Conservation (phyloP, 1,284 basidiomycete species). For the Bondarzewia mesenterica region DNA sequence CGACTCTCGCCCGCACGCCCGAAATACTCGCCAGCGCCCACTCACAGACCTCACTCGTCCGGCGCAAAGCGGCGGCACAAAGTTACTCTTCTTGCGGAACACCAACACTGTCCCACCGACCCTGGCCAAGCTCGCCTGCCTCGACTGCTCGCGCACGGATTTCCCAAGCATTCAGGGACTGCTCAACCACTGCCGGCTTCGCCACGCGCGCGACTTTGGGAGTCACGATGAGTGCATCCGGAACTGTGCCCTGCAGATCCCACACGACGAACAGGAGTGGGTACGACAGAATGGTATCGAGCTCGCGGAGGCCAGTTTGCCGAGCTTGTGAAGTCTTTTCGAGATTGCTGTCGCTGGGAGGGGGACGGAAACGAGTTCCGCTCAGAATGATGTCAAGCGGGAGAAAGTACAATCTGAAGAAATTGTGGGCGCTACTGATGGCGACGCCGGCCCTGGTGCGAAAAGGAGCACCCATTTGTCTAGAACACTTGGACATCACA, state of each 20-base stretch:
- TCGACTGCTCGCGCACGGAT: slow-evolving; percentile 49
- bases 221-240: slow-evolving; percentile 70
- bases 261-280: slow-evolving; percentile 32
- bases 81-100: slow-evolving; percentile 38
- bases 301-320: slow-evolving; percentile 43
- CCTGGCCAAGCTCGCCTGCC: slow-evolving; percentile 46
- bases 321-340: slow-evolving; percentile 59
- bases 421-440: not conserved
- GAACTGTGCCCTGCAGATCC: slow-evolving; percentile 45
- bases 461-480: slow-evolving; percentile 36
- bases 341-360: slow-evolving; percentile 56
- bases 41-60: slow-evolving; percentile 16
- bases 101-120: slow-evolving; percentile 24
- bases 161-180: slow-evolving; percentile 73
- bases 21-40: slow-evolving; percentile 16
- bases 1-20: not conserved
- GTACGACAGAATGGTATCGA: slow-evolving; percentile 47
- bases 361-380: slow-evolving; percentile 9
- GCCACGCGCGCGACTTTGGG: slow-evolving; percentile 60
- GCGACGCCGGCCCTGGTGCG: not conserved
- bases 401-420: slow-evolving; percentile 6
- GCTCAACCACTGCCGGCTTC: slow-evolving; percentile 65
- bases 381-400: not conserved
- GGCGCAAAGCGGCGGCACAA: slow-evolving; percentile 21
- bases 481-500: slow-evolving; percentile 58